phyloP scores from a whole-genome alignment of 2,329 filamentous ascomycete genomes.

The Fusarium foetens region DNA sequence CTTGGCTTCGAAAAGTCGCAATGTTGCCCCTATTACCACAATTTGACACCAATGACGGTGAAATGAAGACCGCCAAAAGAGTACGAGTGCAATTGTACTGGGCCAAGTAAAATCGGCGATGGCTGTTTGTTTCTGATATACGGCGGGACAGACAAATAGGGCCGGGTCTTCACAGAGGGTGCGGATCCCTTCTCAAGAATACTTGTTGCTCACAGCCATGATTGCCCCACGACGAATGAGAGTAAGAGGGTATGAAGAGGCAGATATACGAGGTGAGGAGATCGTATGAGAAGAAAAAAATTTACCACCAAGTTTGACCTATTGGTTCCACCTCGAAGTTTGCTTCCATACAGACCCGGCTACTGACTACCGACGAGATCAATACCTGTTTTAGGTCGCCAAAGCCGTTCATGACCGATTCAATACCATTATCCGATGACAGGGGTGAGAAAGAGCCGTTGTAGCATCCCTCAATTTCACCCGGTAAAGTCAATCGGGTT shows the following conservation, averaged over 20 bases:
- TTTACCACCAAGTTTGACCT: neutral
- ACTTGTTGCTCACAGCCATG: neutral
- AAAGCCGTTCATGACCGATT: neutral
- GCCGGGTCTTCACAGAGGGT: neutral
- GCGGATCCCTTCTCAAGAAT: neutral
- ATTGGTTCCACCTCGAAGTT: neutral
- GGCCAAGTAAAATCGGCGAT: neutral
- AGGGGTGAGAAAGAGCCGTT: neutral
- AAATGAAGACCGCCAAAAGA: neutral
- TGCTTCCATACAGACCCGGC: neutral
- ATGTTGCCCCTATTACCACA: neutral
- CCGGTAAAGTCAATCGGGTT: conserved; percentile 4
- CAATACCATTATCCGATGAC: neutral
- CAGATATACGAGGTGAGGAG: neutral
- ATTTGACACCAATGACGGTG: neutral
- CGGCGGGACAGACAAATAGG: neutral
- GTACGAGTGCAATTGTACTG: neutral
- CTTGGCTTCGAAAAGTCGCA: neutral
- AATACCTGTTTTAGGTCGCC: neutral
- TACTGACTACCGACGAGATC: conserved; percentile 3
- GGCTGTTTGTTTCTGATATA: neutral
- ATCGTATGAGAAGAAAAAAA: neutral
- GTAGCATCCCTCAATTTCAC: conserved; percentile 1
- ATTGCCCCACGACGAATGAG: neutral
- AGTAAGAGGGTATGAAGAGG: neutral